Evolutionary conservation across 2,329 filamentous ascomycete genomes (phyloP).

Genomic region (Fusarium euwallaceae): DNA sequence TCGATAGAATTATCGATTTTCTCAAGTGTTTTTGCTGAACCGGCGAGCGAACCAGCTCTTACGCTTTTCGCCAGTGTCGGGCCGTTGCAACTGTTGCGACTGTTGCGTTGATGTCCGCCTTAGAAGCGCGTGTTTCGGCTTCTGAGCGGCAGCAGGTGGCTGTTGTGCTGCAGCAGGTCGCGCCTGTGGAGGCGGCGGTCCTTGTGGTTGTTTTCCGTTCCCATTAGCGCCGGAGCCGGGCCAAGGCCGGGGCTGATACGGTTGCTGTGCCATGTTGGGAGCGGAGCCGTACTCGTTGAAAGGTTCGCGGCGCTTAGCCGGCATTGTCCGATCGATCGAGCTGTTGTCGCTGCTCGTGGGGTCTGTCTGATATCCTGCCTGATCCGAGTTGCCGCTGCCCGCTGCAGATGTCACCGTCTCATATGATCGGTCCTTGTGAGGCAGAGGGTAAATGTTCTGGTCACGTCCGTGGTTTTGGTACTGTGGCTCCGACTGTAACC

Average conservation of each 20-base stretch:
- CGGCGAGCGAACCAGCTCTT: constrained; percentile 91
- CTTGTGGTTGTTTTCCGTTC: constrained; percentile 42
- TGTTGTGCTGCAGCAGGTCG: constrained; percentile 38
- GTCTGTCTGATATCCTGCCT: constrained; percentile 85
- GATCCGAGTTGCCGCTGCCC: constrained; percentile 80
- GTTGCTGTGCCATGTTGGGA: constrained; percentile 58
- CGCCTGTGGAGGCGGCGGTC: constrained; percentile 44
- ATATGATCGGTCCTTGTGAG: constrained; percentile 82
- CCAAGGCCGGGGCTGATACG: constrained; percentile 58
- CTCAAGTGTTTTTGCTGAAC: constrained; percentile 74
- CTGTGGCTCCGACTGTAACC: constrained; percentile 64
- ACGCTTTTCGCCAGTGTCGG: constrained; percentile 72
- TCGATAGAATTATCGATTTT: background rate
- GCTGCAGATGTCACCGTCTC: constrained; percentile 87
- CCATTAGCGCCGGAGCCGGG: constrained; percentile 52
- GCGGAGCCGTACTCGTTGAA: constrained; percentile 75
- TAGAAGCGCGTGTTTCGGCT: constrained; percentile 48
- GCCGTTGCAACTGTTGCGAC: constrained; percentile 38
- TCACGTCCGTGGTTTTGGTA: constrained; percentile 54
- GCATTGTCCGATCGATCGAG: constrained; percentile 81
- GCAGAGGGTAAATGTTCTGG: constrained; percentile 64
- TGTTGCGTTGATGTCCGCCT: constrained; percentile 47
- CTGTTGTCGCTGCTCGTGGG: constrained; percentile 91
- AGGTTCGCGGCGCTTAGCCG: constrained; percentile 66
- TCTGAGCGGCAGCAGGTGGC: constrained; percentile 37